Conservation (phyloP, 2,329 filamentous ascomycete genomes). For the Albifimbria verrucaria region DNA sequence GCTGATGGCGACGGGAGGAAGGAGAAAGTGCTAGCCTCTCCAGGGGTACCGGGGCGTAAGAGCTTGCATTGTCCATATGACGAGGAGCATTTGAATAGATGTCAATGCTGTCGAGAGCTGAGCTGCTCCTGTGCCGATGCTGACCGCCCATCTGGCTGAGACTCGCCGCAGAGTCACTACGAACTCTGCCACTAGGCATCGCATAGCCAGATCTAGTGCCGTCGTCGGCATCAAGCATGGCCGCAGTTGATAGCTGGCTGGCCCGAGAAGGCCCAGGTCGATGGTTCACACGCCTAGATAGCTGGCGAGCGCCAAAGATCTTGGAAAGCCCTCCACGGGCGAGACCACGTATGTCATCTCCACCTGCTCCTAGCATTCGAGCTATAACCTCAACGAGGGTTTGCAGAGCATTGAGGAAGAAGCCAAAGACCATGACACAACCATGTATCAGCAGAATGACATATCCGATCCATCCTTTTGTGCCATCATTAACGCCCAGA, state of each 20-base stretch:
- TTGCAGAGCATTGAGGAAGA: slow-evolving; percentile 87
- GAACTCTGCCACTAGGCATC: slow-evolving; percentile 49
- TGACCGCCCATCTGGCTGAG: slow-evolving; percentile 45
- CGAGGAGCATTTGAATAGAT: slow-evolving; percentile 39
- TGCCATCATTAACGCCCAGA: slow-evolving; percentile 70
- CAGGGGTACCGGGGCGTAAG: slow-evolving; percentile 69
- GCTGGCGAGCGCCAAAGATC: slow-evolving; percentile 86
- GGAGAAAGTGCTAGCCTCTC: slow-evolving; percentile 69
- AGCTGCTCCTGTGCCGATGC: slow-evolving; percentile 50
- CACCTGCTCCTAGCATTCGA: slow-evolving; percentile 77
- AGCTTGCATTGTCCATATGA: slow-evolving; percentile 58
- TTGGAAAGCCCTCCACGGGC: slow-evolving; percentile 81
- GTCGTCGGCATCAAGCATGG: slow-evolving; percentile 71
- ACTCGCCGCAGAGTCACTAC: slow-evolving; percentile 61
- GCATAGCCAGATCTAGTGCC: slow-evolving; percentile 60
- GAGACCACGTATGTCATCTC: slow-evolving; percentile 66
- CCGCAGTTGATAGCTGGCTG: slow-evolving; percentile 78
- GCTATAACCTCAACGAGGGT: slow-evolving; percentile 87
- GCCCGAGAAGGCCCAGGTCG: slow-evolving; percentile 65
- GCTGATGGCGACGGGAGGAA: slow-evolving; percentile 59
- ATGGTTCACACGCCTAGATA: slow-evolving; percentile 69
- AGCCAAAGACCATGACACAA: slow-evolving; percentile 81
- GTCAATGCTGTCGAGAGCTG: slow-evolving; percentile 51
- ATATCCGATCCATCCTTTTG: slow-evolving; percentile 95
- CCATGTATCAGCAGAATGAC: slow-evolving; percentile 83